A percentile compares a stretch with the other conserved stretches of the same genome.
phyloP scores from a whole-genome alignment of 495 filamentous ascomycete genomes.

The Penicillium canescens region DNA sequence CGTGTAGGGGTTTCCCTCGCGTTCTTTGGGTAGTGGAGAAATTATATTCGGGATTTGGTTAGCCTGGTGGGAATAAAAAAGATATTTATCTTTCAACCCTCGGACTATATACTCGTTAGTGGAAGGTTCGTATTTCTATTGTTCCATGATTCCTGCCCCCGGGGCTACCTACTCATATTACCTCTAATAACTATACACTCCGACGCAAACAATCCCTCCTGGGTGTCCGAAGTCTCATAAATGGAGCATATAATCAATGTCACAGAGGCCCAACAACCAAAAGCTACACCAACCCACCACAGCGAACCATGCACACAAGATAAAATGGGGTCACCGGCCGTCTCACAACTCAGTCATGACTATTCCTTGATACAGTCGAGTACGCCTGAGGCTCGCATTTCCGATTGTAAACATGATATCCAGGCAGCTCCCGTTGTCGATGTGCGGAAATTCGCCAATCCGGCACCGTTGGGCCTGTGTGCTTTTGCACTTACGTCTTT shows the following conservation, averaged over 20 bases:
- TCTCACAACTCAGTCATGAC: conserved; percentile 4
- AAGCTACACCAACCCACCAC: neutral
- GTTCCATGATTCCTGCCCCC: neutral
- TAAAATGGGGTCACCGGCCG: neutral
- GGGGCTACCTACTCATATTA: no score
- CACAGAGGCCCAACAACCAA: conserved; percentile 2
- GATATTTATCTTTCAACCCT: neutral
- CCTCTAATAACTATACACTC: no score
- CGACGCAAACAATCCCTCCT: no score
- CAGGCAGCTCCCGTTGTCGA: conserved; percentile 37
- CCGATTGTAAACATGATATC: neutral
- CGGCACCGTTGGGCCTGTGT: conserved; percentile 71
- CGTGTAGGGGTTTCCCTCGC: neutral
- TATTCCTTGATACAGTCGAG: conserved; percentile 4
- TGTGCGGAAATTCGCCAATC: conserved; percentile 71
- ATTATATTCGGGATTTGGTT: no score
- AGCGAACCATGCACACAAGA: conserved; percentile 2
- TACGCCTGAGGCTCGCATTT: neutral
- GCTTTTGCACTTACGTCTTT: conserved; percentile 90
- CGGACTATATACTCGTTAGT: neutral
- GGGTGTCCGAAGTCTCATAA: conserved; percentile 4
- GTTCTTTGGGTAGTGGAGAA: neutral
- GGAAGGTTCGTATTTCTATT: neutral
- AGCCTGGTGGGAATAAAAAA: no score
- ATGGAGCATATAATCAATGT: conserved; percentile 16